phyloP scores from a whole-genome alignment of 176 grass and related monocot genomes.

The Thalia dealbata region DNA sequence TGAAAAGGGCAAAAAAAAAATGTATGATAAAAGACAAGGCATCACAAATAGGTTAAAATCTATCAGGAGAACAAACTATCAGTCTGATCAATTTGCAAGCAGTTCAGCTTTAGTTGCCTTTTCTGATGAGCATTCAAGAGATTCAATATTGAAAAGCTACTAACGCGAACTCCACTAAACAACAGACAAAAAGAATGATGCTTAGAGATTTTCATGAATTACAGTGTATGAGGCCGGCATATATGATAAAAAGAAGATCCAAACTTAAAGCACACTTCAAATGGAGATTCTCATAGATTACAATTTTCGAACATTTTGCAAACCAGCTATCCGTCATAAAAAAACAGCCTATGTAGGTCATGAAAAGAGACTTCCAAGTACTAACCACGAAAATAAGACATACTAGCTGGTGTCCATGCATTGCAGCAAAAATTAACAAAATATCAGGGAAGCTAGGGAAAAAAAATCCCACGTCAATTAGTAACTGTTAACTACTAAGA shows the following conservation, averaged over 20 bases:
- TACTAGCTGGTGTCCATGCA: background rate
- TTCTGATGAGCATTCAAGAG: no score
- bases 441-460: background rate
- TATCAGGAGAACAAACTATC: background rate
- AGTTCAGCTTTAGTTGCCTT: no score
- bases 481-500: background rate
- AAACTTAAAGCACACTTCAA: background rate
- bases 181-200: no score
- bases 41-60: background rate
- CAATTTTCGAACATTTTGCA: background rate
- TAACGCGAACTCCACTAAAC: no score
- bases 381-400: background rate
- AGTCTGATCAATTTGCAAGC: background rate
- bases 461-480: background rate
- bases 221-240: no score
- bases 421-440: background rate
- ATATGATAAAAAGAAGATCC: no score
- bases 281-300: background rate
- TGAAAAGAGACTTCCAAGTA: background rate
- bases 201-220: no score
- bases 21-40: background rate
- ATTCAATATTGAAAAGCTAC: background rate
- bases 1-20: background rate
- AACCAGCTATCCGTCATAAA: background rate
- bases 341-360: background rate